Conservation (phyloP, 805 yeast species). For the Yamadazyma paraphyllophila region DNA sequence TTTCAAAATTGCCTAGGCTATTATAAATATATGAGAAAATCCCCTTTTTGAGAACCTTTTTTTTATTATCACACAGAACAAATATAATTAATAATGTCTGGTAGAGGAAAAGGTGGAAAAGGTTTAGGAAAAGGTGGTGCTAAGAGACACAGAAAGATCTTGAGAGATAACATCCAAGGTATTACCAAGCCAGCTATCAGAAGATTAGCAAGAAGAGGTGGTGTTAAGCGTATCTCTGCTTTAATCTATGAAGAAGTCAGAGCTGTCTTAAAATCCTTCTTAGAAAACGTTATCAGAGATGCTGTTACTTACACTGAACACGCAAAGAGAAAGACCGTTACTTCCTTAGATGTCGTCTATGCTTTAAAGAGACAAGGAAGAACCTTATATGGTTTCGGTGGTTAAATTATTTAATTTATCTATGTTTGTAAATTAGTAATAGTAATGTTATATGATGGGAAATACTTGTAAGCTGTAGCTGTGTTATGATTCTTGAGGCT, state of each 20-base stretch:
- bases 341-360: slow-evolving; percentile 97
- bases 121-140: slow-evolving; percentile 99
- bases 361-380: slow-evolving; percentile 99
- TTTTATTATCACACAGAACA: slow-evolving; percentile 4
- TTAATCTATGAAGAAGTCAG: slow-evolving; percentile 98
- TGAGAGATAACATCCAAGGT: slow-evolving; percentile 99
- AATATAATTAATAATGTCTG: slow-evolving; percentile 63
- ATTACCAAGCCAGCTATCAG: slow-evolving; percentile 99
- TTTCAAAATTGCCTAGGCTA: not conserved
- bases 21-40: slow-evolving; percentile 7
- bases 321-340: slow-evolving; percentile 99
- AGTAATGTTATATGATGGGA: slow-evolving; percentile 11
- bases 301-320: slow-evolving; percentile 99
- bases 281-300: slow-evolving; percentile 96
- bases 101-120: slow-evolving; percentile 99
- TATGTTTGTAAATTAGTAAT: slow-evolving; percentile 9
- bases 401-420: slow-evolving; percentile 49
- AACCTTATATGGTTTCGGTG: slow-evolving; percentile 99
- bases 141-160: slow-evolving; percentile 99
- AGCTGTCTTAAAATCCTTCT: slow-evolving; percentile 92
- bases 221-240: slow-evolving; percentile 99
- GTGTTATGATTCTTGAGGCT: too few species aligned
- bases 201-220: slow-evolving; percentile 99
- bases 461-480: not conserved
- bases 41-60: slow-evolving; percentile 5